These are phyloP conservation scores for Auriscalpium microsporum DNA, from an alignment of 768 basidiomycete species.

Conservation along the genomic window DNA sequence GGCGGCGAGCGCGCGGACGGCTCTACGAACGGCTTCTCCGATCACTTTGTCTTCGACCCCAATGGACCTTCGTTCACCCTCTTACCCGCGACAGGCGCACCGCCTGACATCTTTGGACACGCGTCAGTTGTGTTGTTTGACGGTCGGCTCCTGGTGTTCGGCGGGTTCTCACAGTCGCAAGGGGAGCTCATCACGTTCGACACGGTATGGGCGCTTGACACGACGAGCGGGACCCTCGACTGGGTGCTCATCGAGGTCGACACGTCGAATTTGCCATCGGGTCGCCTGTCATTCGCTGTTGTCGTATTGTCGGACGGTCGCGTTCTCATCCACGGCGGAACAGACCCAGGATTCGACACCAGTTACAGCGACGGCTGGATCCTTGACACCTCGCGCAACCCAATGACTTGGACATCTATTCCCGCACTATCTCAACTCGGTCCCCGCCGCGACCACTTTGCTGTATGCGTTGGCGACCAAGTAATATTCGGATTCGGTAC, in stretches of 20 bases:
- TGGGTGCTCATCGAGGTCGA: constrained; percentile 46
- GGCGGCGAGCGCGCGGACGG: constrained; percentile 82
- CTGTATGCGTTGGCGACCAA: constrained; percentile 46
- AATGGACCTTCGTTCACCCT: constrained; percentile 39
- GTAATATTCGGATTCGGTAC: constrained; percentile 76
- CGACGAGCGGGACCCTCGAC: constrained; percentile 30
- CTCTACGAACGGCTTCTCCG: constrained; percentile 52
- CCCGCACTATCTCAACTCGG: constrained; percentile 50
- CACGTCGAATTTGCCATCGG: constrained; percentile 35
- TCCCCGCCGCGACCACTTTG: constrained; percentile 65
- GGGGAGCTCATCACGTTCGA: constrained; percentile 44
- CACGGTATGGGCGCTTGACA: constrained; percentile 58
- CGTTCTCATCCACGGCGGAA: constrained; percentile 74
- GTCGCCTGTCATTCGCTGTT: constrained; percentile 59
- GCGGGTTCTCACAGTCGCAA: constrained; percentile 52
- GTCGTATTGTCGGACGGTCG: constrained; percentile 41
- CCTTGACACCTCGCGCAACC: constrained; percentile 45
- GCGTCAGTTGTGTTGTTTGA: constrained; percentile 58
- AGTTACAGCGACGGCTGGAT: constrained; percentile 66
- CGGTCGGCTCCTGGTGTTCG: constrained; percentile 64
- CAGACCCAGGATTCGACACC: constrained; percentile 41
- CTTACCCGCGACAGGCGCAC: constrained; percentile 47
- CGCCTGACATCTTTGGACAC: constrained; percentile 68
- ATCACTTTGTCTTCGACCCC: constrained; percentile 58
- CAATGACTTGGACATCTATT: constrained; percentile 53